A percentile compares a stretch with the other conserved stretches of the same genome.
Evolutionary conservation across 2,329 filamentous ascomycete genomes (phyloP).

Genomic region (Aureobasidium melanogenum): DNA sequence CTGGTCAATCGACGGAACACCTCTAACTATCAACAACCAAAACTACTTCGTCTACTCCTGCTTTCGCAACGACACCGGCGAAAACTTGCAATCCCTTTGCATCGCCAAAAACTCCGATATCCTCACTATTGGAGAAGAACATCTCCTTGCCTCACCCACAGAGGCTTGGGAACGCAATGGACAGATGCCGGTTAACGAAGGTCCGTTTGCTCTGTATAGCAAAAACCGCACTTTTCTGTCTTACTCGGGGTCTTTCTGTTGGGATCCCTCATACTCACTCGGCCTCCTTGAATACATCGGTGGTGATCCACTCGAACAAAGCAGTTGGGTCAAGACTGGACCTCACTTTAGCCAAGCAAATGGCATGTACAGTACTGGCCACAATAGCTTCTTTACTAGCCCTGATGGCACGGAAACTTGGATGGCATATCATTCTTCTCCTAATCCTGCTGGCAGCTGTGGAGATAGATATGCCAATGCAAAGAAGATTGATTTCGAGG

Average conservation of each 20-base stretch:
- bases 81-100: conserved; percentile 34
- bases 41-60: conserved; percentile 51
- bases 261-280: conserved; percentile 46
- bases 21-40: conserved; percentile 38
- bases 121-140: conserved; percentile 37
- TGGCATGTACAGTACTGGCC: conserved; percentile 49
- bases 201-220: conserved; percentile 45
- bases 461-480: conserved; percentile 49
- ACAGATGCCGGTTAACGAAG: conserved; percentile 45
- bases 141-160: conserved; percentile 44
- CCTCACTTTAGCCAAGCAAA: conserved; percentile 46
- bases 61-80: conserved; percentile 28
- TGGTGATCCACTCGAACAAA: conserved; percentile 36
- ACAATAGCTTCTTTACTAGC: conserved; percentile 51
- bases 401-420: conserved; percentile 47
- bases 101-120: conserved; percentile 33
- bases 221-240: conserved; percentile 44
- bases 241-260: conserved; percentile 50
- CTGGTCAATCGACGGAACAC: conserved; percentile 48
- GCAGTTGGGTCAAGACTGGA: conserved; percentile 46
- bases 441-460: conserved; percentile 41
- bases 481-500: conserved; percentile 42
- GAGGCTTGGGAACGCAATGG: conserved; percentile 43
- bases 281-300: conserved; percentile 48
- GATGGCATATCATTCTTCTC: conserved; percentile 50